These are phyloP conservation scores for Mucor ambiguus DNA, from an alignment of 371 early-diverging fungal species.

Conservation along the genomic window DNA sequence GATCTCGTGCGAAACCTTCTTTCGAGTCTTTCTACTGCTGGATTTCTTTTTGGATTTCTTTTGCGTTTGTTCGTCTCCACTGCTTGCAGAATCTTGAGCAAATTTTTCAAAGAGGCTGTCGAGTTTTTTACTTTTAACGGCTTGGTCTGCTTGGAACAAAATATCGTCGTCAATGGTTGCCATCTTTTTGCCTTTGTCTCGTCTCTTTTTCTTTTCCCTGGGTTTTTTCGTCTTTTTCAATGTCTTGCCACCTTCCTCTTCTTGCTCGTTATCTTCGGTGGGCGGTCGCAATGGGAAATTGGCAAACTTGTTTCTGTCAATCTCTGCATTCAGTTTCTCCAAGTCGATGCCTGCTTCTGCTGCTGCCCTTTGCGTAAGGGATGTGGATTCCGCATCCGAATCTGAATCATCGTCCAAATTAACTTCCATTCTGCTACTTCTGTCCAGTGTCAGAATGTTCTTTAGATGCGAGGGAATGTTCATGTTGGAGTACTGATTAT, in stretches of 20 bases:
- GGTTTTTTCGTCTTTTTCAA: constrained; percentile 13
- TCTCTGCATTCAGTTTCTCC: constrained; percentile 7
- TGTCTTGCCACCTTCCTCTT: background rate
- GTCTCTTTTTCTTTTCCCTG: constrained; percentile 17
- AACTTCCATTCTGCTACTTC: background rate
- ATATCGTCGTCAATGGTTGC: background rate
- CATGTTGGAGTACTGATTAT: constrained; percentile 9
- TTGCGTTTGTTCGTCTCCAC: constrained; percentile 10
- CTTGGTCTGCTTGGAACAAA: background rate
- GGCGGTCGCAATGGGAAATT: constrained; percentile 21
- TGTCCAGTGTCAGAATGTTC: constrained; percentile 10
- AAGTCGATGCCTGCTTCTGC: background rate
- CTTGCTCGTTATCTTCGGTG: background rate
- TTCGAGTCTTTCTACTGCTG: constrained; percentile 11
- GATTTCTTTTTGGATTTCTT: constrained; percentile 9
- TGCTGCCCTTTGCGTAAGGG: background rate
- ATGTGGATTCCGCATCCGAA: constrained; percentile 7
- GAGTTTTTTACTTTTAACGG: background rate
- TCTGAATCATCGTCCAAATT: constrained; percentile 16
- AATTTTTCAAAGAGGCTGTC: background rate
- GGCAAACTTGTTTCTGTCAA: constrained; percentile 8
- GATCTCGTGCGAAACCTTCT: background rate
- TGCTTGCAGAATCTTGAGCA: background rate
- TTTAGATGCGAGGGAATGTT: constrained; percentile 22
- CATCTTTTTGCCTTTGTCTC: constrained; percentile 10